Evolutionary conservation across 768 basidiomycete genomes (phyloP).

Genomic region (Russula griseocarnosa): DNA sequence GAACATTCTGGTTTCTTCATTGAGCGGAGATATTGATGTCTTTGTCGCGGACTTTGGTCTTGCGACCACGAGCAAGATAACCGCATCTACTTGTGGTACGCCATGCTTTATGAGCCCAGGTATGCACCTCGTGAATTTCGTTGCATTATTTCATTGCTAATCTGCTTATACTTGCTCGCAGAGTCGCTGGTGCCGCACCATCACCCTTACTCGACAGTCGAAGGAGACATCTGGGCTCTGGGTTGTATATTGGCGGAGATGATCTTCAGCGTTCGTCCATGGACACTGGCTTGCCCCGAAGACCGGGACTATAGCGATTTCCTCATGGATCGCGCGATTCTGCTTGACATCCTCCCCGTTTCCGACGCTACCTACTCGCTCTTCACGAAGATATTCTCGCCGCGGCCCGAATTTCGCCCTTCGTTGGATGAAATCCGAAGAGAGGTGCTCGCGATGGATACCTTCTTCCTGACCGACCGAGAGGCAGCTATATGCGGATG

Average conservation of each 20-base stretch:
- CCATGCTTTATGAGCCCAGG: constrained; percentile 19
- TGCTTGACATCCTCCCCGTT: constrained; percentile 6
- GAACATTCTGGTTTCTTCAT: neutral
- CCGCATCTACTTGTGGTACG: constrained; percentile 2
- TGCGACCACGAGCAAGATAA: constrained; percentile 11
- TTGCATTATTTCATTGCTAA: neutral
- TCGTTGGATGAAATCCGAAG: constrained; percentile 57
- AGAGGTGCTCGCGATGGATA: constrained; percentile 51
- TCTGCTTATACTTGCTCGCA: neutral
- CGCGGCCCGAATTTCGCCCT: constrained; percentile 59
- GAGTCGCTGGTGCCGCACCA: constrained; percentile 11
- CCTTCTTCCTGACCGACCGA: constrained; percentile 56
- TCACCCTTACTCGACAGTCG: constrained; percentile 5
- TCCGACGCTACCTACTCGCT: constrained; percentile 44
- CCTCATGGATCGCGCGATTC: neutral
- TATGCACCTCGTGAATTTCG: neutral
- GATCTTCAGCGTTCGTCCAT: constrained; percentile 13
- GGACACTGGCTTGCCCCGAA: neutral
- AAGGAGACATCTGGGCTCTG: constrained; percentile 23
- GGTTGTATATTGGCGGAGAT: constrained; percentile 22
- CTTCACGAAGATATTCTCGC: constrained; percentile 55
- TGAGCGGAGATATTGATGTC: constrained; percentile 7
- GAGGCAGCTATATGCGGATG: constrained; percentile 33
- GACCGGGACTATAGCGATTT: constrained; percentile 1
- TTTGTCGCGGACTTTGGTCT: constrained; percentile 21